Conservation (phyloP, 805 yeast genomes). For the Lachancea quebecensis region DNA sequence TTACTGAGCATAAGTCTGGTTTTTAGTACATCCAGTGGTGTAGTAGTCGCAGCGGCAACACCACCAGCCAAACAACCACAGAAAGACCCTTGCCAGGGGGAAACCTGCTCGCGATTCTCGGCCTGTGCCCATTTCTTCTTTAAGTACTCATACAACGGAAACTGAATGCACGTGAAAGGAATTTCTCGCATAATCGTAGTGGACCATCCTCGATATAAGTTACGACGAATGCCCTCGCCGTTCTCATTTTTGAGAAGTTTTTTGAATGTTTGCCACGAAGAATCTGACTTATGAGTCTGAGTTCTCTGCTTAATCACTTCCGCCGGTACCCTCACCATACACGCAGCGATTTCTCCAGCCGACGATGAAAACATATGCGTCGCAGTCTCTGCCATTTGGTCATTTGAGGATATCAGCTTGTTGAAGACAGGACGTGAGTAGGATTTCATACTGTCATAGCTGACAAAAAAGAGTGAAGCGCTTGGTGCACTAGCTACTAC, state of each 20-base stretch:
- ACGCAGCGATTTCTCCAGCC: conserved; percentile 87
- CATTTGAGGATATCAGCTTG: conserved; percentile 16
- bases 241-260: conserved; percentile 53
- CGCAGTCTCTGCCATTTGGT: conserved; percentile 34
- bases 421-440: conserved; percentile 35
- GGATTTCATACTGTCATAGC: conserved; percentile 72
- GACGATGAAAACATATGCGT: conserved; percentile 88
- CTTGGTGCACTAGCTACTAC: conserved; percentile 93
- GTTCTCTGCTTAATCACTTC: conserved; percentile 95
- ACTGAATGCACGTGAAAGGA: conserved; percentile 93
- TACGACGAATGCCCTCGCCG: conserved; percentile 72
- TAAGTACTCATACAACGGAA: conserved; percentile 83
- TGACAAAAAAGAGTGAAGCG: conserved; percentile 69
- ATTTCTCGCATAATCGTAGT: conserved; percentile 92
- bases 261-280: conserved; percentile 63
- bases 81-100: conserved; percentile 71
- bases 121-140: conserved; percentile 52
- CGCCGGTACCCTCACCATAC: conserved; percentile 91
- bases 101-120: conserved; percentile 36
- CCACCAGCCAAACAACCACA: conserved; percentile 84
- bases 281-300: conserved; percentile 53
- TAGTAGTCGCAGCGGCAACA: conserved; percentile 71
- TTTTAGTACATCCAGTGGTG: conserved; percentile 74
- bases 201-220: conserved; percentile 88
- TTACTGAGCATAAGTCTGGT: conserved; percentile 77